Evolutionary conservation across 371 early-diverging fungal species (phyloP), one percentile per base, ranked within the genome.

Genomic region (Syncephalis fuscata): DNA sequence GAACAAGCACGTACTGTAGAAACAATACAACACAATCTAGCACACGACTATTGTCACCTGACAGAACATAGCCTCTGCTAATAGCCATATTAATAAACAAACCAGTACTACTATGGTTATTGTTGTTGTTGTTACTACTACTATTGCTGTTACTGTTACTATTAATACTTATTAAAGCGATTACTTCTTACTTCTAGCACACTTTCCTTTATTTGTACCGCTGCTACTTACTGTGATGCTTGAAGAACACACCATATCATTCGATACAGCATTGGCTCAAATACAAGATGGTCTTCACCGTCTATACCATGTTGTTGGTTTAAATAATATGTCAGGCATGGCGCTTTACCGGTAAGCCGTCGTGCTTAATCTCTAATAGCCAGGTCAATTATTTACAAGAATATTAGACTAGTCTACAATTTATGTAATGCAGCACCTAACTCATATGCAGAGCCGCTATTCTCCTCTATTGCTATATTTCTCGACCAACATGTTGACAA

Each of bases 391-490:
- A 37, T 10, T 37, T 37, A 37, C n/a, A 37, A 37, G 9, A 9
- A 9, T n/a, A 37, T 37, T 48, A 66, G 63, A 48, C 59, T 62
- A 5, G 75, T 78, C 10, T 78, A 77, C 53, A 75, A 73, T 53
- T 64, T 85, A 60, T 89, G 90, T 58, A 85, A 73, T 46, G 79
- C 87, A 32, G 58, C 66, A 24, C 90, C 90, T 36, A 70, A 70
- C 26, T 76, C 88, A 2, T 70, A 73, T 56, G 69, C 73, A 2
- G 84, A 85, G 38, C 58, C 53, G 49, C 67, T 86, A 9, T 85
- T 84, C 56, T 67, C 67, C 27, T 67, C 74, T 25, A 71, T 88
- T 19, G 77, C 79, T 14, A 73, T 80, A 20, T 84, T 76, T 51
- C 49, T 84, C 32, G 68, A 70, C 24, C 64, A 64, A 19, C 78